phyloP scores from a whole-genome alignment of 208 protist species.

The Crithidia brevicula region DNA sequence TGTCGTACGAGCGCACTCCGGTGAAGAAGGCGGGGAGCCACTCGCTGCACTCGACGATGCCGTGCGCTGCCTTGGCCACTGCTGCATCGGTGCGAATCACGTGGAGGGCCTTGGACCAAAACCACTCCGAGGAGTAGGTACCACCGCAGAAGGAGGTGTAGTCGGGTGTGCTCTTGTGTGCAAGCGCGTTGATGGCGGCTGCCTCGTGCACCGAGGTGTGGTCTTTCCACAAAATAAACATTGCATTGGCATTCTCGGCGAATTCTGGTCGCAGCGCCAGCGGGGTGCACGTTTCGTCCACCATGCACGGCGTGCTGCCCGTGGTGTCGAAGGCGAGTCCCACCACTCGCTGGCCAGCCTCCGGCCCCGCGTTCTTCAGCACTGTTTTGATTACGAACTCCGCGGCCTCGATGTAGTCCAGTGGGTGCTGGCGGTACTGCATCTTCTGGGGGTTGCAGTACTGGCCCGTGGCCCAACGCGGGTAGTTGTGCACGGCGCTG shows the following conservation, averaged over 20 bases:
- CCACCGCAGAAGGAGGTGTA: slow-evolving; percentile 67
- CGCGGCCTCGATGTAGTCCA: slow-evolving; percentile 55
- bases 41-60: slow-evolving; percentile 58
- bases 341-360: slow-evolving; percentile 30
- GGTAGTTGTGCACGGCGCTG: slow-evolving; percentile 42
- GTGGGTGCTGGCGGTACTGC: slow-evolving; percentile 64
- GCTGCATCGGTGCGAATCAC: slow-evolving; percentile 41
- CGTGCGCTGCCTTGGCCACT: slow-evolving; percentile 37
- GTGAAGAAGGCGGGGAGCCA: slow-evolving; percentile 64
- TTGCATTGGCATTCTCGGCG: slow-evolving; percentile 55
- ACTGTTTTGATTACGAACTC: slow-evolving; percentile 40
- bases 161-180: slow-evolving; percentile 42
- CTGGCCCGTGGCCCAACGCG: slow-evolving; percentile 38
- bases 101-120: slow-evolving; percentile 65
- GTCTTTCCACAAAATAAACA: slow-evolving; percentile 77
- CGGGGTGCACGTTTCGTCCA: slow-evolving; percentile 44
- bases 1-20: slow-evolving; percentile 29
- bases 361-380: slow-evolving; percentile 21
- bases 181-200: slow-evolving; percentile 44
- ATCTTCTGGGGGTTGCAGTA: slow-evolving; percentile 44
- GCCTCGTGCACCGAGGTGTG: slow-evolving; percentile 63
- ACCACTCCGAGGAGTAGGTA: slow-evolving; percentile 69
- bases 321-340: slow-evolving; percentile 56
- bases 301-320: slow-evolving; percentile 57
- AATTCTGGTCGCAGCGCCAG: slow-evolving; percentile 42